These are phyloP conservation scores for Bipolaris bicolor DNA, from an alignment of 2,329 filamentous ascomycete genomes.

Conservation along the genomic window DNA sequence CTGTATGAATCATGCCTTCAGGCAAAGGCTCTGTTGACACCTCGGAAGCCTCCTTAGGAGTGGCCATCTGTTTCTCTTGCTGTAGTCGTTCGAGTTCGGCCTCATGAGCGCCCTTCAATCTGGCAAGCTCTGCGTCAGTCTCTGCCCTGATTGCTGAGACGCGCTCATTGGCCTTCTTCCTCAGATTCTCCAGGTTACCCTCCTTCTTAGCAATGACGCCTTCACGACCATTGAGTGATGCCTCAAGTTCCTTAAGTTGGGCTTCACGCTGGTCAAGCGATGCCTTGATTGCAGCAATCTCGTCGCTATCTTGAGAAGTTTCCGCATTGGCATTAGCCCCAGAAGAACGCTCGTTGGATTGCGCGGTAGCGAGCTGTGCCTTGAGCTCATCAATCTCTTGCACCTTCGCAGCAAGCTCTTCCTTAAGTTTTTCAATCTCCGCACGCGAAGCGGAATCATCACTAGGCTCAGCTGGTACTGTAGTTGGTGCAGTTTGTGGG, in stretches of 20 bases:
- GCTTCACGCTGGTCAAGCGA: constrained; percentile 40
- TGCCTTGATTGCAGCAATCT: constrained; percentile 47
- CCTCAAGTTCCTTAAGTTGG: constrained; percentile 48
- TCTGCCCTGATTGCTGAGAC: constrained; percentile 59
- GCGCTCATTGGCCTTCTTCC: constrained; percentile 68
- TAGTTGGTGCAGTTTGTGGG: constrained; percentile 17
- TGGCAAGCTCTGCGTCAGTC: constrained; percentile 40
- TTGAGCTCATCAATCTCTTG: constrained; percentile 56
- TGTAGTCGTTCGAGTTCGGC: constrained; percentile 45
- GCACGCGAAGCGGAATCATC: constrained; percentile 17
- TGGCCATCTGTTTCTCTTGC: constrained; percentile 8
- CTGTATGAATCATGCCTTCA: constrained; percentile 33
- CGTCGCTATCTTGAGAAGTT: constrained; percentile 57
- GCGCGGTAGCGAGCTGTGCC: constrained; percentile 40
- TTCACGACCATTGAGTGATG: constrained; percentile 50
- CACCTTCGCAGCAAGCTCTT: constrained; percentile 53
- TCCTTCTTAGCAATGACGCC: constrained; percentile 25
- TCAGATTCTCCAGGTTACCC: constrained; percentile 32
- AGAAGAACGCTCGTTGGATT: constrained; percentile 6
- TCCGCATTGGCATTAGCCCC: constrained; percentile 31
- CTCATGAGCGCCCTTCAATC: constrained; percentile 53
- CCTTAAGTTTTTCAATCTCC: constrained; percentile 27
- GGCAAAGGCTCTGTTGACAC: constrained; percentile 7
- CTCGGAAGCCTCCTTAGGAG: constrained; percentile 7
- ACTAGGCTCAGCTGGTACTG: constrained; percentile 8